Evolutionary conservation across 441 rosid species (phyloP).

Genomic region (Eruca vesicaria): DNA sequence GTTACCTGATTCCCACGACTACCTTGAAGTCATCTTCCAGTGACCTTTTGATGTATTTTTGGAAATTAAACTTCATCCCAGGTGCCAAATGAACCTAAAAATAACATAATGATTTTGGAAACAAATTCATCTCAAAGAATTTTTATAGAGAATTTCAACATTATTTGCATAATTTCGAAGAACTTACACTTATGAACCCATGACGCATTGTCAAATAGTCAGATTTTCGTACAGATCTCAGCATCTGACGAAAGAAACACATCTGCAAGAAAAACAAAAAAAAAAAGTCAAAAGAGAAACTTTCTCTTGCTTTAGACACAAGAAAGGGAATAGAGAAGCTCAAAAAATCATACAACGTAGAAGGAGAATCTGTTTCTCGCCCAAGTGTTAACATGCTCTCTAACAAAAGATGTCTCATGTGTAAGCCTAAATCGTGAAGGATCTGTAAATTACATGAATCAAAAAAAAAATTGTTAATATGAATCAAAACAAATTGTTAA

Average conservation of each 20-base stretch:
- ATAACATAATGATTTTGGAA: background rate
- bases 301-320: background rate
- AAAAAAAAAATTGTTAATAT: background rate
- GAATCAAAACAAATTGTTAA: background rate
- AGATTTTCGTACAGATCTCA: slow-evolving; percentile 72
- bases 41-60: slow-evolving; percentile 75
- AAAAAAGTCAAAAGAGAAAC: background rate
- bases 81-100: slow-evolving; percentile 84
- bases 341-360: slow-evolving; percentile 53
- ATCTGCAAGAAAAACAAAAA: slow-evolving; percentile 51
- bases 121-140: background rate
- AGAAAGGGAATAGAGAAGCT: background rate
- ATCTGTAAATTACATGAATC: slow-evolving; percentile 44
- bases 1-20: slow-evolving; percentile 79
- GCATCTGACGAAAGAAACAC: slow-evolving; percentile 82
- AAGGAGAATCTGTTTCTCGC: slow-evolving; percentile 48
- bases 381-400: slow-evolving; percentile 63
- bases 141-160: background rate
- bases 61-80: slow-evolving; percentile 78
- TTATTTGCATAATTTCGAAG: background rate
- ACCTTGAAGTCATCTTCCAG: slow-evolving; percentile 86
- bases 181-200: slow-evolving; percentile 79
- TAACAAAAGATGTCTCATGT: slow-evolving; percentile 87
- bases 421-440: slow-evolving; percentile 85
- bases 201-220: slow-evolving; percentile 91